Evolutionary conservation across 2,329 filamentous ascomycete species (phyloP), one percentile per base, ranked within the genome.

Genomic region (Pseudogymnoascus pannorum): DNA sequence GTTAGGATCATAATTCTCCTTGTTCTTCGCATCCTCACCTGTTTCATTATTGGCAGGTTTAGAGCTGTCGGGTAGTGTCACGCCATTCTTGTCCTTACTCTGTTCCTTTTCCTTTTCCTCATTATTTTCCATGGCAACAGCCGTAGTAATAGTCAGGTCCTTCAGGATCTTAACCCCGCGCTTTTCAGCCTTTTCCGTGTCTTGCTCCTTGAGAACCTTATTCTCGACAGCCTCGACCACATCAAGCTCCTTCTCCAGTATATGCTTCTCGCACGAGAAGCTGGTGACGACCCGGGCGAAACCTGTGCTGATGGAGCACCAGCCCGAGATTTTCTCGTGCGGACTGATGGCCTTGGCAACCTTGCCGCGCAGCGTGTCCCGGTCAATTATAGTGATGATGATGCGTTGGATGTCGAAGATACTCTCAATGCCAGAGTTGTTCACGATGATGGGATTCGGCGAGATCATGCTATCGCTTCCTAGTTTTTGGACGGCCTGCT

Each of bases 371-470:
- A 72, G 68, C 36, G 64, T 65, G n/a, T 68, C 66, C 1, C 62
- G 36, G 59, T 70, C 63, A 5, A 68, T 42, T 64, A 72, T 68
- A 44, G 65, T 69, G 38, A 71, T 62, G 61, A 71, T 64, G 24
- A 71, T 66, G 51, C 70, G 65, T 63, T 71, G 69, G 9, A 71
- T 70, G 61, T 72, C 70, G 42, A 72, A 70, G n/a, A 71, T 61
- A 0, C 66, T 66, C 48, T 69, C 66, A 57, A 71, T 71, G 6
- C 70, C 70, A 9, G 69, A 69, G 51, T 64, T 70, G 65, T 65
- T 71, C 59, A 71, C 61, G 58, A 64, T 67, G 58, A 74, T 73
- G 31, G 71, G 72, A 61, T 73, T 73, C 18, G 71, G 72, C 6
- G 68, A 74, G 44, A 72, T 71, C 63, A 68, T 73, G 33, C 63